phyloP scores from a whole-genome alignment of 2,329 filamentous ascomycete species.

The Camillea tinctor region DNA sequence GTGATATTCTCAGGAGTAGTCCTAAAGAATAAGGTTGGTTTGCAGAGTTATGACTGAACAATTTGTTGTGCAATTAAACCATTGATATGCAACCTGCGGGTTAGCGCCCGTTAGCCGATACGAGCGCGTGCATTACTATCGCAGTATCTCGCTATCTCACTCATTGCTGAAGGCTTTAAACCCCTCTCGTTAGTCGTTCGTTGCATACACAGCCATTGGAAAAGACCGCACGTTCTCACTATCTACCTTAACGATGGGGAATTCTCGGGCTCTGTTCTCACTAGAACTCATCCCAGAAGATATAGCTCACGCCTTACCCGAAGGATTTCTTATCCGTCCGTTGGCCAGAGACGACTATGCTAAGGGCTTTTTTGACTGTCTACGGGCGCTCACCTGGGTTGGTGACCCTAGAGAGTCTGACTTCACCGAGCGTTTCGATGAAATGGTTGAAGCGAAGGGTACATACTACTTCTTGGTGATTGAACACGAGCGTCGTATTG shows the following conservation, averaged over 20 bases:
- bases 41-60: no score
- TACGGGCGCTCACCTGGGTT: conserved; percentile 74
- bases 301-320: conserved; percentile 60
- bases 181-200: no score
- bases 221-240: no score
- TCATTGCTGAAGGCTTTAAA: no score
- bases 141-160: no score
- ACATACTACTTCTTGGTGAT: conserved; percentile 72
- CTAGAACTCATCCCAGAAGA: conserved; percentile 63
- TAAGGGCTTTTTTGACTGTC: conserved; percentile 71
- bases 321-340: conserved; percentile 69
- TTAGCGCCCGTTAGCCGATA: no score
- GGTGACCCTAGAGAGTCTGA: conserved; percentile 62
- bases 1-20: no score
- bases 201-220: no score
- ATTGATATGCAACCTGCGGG: no score
- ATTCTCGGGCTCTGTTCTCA: conserved; percentile 57
- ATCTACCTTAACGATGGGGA: conserved; percentile 4
- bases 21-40: no score
- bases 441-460: conserved; percentile 41
- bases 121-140: no score
- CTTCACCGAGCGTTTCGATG: conserved; percentile 59
- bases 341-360: conserved; percentile 66
- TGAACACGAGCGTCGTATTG: conserved; percentile 60
- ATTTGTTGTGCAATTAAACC: no score